Evolutionary conservation across 306 rosid species (phyloP), one percentile per base, ranked within the genome.

Genomic region (Dryas octopetala): DNA sequence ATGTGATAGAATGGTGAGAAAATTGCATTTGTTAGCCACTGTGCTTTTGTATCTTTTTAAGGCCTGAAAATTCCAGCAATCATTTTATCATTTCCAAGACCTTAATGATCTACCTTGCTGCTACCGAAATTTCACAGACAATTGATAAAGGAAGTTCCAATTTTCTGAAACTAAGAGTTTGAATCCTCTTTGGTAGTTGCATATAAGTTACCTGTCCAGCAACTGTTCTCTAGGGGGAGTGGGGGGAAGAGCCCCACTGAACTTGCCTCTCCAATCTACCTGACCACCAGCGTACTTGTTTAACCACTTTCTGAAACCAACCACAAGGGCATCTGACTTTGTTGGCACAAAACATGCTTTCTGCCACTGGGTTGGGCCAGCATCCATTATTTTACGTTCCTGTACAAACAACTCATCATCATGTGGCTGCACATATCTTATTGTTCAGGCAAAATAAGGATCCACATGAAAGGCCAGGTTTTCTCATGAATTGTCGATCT

Each of bases 261-360:
- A 87, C 74, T 86, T 90, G 80, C 96, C 95, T 84, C 83, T 85
- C 98, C 98, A 95, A 49, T 95, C 91, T 77, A 95, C 93, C 83
- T 88, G 83, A 68, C 93, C 89, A 55, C 88, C 95, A 0, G 94
- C 90, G 59, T 91, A 87, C 82, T 84, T 91, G 78, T 82, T 95
- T 55, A 95, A 73, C 98, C 98, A 95, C 68, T 83, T 95, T 83
- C 98, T 87, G 76, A 81, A 91, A 66, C 88, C 96, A 75, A 91
- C 75, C 70, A 91, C 98, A 55, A 86, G 83, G 5, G 93, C 90
- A 84, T 95, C 98, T 40, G 98, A 76, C 62, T 90, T 95, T 64
- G 92, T 88, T 15, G 98, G 98, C 83, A 91, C 88, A 80, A 87
- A 95, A 79, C 98, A 95, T 15, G 91, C 91, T 80, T 80, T 91